Evolutionary conservation across 2,329 filamentous ascomycete species (phyloP), one percentile per base, ranked within the genome.

Genomic region (Ophiostoma angusticollis): DNA sequence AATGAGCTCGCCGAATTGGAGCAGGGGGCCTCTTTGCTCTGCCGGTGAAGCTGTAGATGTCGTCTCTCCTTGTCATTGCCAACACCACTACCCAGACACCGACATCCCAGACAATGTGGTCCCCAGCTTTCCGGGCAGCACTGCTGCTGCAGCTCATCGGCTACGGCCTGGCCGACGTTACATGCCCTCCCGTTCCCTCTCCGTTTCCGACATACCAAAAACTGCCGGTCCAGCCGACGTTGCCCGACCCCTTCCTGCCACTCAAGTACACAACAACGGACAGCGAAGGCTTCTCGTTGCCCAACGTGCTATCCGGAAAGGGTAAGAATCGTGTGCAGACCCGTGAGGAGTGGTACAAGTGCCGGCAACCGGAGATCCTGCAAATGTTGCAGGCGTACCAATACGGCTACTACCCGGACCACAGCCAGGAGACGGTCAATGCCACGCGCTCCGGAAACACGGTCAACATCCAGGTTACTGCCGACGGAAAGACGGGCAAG

Each of bases 331-430:
- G 63, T 13, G 57, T 68, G 29, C 49, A 58, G 45, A 62, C 62
- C 17, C 57, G 54, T 29, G 63, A 66, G 28, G 63, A 68, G 45
- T 69, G 65, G 65, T 63, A 61, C 46, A 49, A 54, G 31, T 70
- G 65, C 49, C 62, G 64, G 4, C 63, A 64, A 47, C 66, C 65
- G 0, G 65, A 69, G 53, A 64, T 70, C 37, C n/a, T 68, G 28
- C 55, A 60, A 42, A 49, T 69, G 46, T 53, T 70, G 16, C 64
- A 69, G 45, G 61, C 68, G 43, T 68, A 69, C 52, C 65, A 69
- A 51, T 68, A 58, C 46, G 65, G 65, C 8, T 67, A 64, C 51
- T 69, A 69, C 48, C 65, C 65, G 0, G 64, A 70, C 47, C 65
- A 65, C 44, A 53, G 55, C 4, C 52, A 55, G 24, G 66, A 69